Evolutionary conservation across 805 yeast genomes (phyloP), one percentile per base, ranked within the genome.

Genomic region (Saturnispora serradocipensis): DNA sequence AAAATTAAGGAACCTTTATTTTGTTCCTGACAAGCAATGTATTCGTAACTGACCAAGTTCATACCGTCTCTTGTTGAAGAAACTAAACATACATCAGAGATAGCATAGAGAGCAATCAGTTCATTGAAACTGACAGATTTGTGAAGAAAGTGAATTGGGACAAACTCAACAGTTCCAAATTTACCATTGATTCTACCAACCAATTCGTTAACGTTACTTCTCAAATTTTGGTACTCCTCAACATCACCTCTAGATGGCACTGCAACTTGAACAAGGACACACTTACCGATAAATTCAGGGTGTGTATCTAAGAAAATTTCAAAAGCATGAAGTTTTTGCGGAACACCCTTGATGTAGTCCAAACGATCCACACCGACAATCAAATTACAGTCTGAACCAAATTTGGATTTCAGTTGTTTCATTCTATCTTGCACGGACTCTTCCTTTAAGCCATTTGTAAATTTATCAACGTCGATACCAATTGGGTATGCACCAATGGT

Each of bases 241-340:
- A 93, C 99, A 61, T 91, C 99, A 43, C 96, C 97, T 60, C 99
- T 78, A 18, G 96, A 86, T 3, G 99, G 99, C 20, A 93, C 97
- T 0, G 99, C 99, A 35, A 93, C 91, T 68, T 93, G 99, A 8
- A 93, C 91, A 48, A 93, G 72, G 2, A 93, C 90, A 6, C 90
- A 97, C 67, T 93, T 93, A 10, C 99, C 99, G 35, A 90, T 87
- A 96, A 97, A 93, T 68, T 91, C 97, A 0, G 99, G 99, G 66
- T 93, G 95, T 60, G 88, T 95, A 43, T 82, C 81, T 46, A 93
- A 70, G 59, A 93, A 93, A 11, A 90, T 87, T 65, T 93, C 98
- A 69, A 93, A 86, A 0, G 98, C 98, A 64, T 91, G 97, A 46
- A 93, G 73, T 65, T 93, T 93, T 63, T 93, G 98, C 1, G 99